Evolutionary conservation across 2,329 filamentous ascomycete species (phyloP).

Genomic region (Colletotrichum theobromicola): DNA sequence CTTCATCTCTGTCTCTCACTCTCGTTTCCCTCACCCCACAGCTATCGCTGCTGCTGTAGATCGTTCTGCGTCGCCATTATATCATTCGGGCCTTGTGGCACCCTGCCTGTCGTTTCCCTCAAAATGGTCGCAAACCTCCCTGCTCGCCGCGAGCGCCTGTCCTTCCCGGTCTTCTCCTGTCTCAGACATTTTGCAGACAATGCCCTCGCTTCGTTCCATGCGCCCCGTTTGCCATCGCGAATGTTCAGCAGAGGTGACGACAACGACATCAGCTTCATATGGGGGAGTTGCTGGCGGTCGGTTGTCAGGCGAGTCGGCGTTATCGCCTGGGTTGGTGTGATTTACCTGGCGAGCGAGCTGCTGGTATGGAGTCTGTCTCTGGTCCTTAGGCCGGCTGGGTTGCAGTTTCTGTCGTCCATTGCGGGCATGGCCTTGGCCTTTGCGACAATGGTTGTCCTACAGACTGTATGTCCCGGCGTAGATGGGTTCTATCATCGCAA

Average conservation of each 20-base stretch:
- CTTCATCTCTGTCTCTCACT: not conserved
- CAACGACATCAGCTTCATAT: not conserved
- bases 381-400: conserved; percentile 31
- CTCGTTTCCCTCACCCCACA: not conserved
- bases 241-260: not conserved
- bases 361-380: conserved; percentile 49
- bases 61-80: not conserved
- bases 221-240: not conserved
- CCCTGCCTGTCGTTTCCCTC: not conserved
- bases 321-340: conserved; percentile 36
- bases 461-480: conserved; percentile 16
- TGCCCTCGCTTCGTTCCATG: not conserved
- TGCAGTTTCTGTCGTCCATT: conserved; percentile 54
- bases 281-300: not conserved
- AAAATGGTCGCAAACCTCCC: not conserved
- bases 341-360: conserved; percentile 49
- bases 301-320: conserved; percentile 15
- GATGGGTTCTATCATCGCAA: conserved; percentile 33
- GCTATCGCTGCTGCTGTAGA: not conserved
- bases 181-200: conserved; percentile 27
- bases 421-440: conserved; percentile 51
- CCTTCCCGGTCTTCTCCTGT: conserved; percentile 30
- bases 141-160: not conserved
- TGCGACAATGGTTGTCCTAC: conserved; percentile 33
- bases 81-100: not conserved